A percentile compares a stretch with the other conserved stretches of the same genome.
These are phyloP conservation scores for Epichloe hybrida DNA, from an alignment of 2,329 filamentous ascomycete genomes.

Conservation along the genomic window DNA sequence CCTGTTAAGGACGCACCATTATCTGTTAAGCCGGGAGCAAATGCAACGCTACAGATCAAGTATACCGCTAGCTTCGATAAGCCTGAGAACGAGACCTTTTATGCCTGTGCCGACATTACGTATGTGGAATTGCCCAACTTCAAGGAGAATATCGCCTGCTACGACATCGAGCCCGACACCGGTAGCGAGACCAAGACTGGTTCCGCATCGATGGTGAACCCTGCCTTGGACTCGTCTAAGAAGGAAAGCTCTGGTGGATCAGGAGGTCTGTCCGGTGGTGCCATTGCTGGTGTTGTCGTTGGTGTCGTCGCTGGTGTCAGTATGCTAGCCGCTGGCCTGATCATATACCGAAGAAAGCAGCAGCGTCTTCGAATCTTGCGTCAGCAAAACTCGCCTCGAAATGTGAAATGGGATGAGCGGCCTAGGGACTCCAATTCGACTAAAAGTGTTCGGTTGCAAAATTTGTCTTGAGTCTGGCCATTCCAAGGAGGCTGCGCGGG, in stretches of 20 bases:
- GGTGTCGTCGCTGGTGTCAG: slow-evolving; percentile 51
- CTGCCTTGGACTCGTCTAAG: slow-evolving; percentile 10
- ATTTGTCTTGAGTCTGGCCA: slow-evolving; percentile 1
- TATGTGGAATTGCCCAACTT: slow-evolving; percentile 25
- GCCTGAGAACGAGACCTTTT: slow-evolving; percentile 31
- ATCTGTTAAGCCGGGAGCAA: too few species aligned
- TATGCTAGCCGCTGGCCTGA: slow-evolving; percentile 44
- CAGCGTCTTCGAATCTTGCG: slow-evolving; percentile 11
- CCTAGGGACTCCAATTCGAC: slow-evolving; percentile 10
- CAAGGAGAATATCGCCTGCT: slow-evolving; percentile 24
- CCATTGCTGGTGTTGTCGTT: slow-evolving; percentile 63
- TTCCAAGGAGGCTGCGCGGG: too few species aligned
- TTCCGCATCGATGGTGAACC: slow-evolving; percentile 3
- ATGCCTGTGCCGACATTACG: slow-evolving; percentile 35
- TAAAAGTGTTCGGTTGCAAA: slow-evolving; percentile 10
- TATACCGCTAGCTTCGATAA: slow-evolving; percentile 22
- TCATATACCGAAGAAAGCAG: slow-evolving; percentile 31
- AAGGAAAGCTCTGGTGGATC: slow-evolving; percentile 12
- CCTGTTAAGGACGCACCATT: too few species aligned
- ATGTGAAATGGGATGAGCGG: slow-evolving; percentile 13
- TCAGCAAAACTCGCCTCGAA: slow-evolving; percentile 13
- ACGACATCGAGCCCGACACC: slow-evolving; percentile 23
- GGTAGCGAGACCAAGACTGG: slow-evolving; percentile 10
- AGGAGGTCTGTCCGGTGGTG: slow-evolving; percentile 45
- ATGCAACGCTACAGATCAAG: too few species aligned